A percentile compares a stretch with the other conserved stretches of the same genome.
These are phyloP conservation scores for Gaeumannomyces tritici DNA, from an alignment of 2,329 filamentous ascomycete species.

Conservation along the genomic window DNA sequence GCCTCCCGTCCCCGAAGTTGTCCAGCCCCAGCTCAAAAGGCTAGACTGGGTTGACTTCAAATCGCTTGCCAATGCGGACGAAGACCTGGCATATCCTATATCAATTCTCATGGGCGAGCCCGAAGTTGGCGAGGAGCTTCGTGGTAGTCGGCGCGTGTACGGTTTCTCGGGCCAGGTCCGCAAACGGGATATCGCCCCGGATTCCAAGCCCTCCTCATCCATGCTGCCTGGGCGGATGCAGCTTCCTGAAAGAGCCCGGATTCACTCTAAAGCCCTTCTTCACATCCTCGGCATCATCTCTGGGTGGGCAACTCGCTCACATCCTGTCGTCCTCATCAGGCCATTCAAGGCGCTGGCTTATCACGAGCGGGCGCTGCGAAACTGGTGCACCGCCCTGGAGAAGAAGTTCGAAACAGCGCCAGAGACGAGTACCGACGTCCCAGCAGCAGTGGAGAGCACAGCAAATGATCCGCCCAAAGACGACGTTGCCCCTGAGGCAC, in stretches of 20 bases:
- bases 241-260: slow-evolving; percentile 9
- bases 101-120: background rate
- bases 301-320: no score
- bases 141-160: background rate
- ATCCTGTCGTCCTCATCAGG: slow-evolving; percentile 11
- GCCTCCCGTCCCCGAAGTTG: background rate
- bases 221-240: background rate
- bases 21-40: background rate
- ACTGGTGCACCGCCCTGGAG: background rate
- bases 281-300: slow-evolving; percentile 1
- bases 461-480: background rate
- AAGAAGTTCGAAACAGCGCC: background rate
- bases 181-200: background rate
- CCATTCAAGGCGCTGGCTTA: slow-evolving; percentile 16
- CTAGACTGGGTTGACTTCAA: background rate
- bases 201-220: background rate
- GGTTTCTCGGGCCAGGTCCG: background rate
- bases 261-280: slow-evolving; percentile 6
- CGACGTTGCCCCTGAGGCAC: no score
- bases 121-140: background rate
- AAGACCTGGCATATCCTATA: background rate
- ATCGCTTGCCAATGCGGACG: background rate
- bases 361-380: background rate
- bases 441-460: background rate
- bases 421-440: background rate